Evolutionary conservation across 305 asterid species (phyloP), one percentile per base, ranked within the genome.

Genomic region (Fraxinus velutina): DNA sequence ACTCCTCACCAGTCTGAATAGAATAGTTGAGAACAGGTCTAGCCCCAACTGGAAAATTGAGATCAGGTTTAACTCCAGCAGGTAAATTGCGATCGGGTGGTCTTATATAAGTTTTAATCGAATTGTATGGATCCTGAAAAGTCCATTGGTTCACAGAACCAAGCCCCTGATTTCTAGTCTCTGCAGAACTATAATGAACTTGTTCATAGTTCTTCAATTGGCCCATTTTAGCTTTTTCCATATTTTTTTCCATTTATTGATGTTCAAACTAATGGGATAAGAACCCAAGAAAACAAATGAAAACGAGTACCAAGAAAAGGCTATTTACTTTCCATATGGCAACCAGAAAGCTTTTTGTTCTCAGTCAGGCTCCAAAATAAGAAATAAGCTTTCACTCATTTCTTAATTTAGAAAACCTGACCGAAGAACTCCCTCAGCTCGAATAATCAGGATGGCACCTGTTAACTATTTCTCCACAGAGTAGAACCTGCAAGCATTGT

Each of bases 1-100:
- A 93, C 87, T 92, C 98, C 91, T 94, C 98, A 17, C 98, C 98
- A 7, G 97, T 94, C 87, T 94, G 98, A 76, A 93, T 92, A 84
- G 98, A 94, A 82, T 85, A 94, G 84, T 94, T 92, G 77, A 85
- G 89, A 86, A 92, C 96, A 80, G 97, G 96, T 81, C 92, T 90
- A 77, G 91, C 85, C 77, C 87, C 93, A 82, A 84, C 87, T 78
- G 89, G 84, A 37, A 77, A 62, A 83, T 85, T 86, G 71, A 74
- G 78, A 84, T 90, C 94, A 37, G 97, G 94, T 81, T 90, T 90
- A 78, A 91, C 84, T 79, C 87, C 93, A 83, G 84, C 88, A 74
- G 89, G 83, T 36, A 76, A 68, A 84, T 83, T 86, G 64, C 64
- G 77, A 84, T 90, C 92, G 1, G 92, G 87, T 3, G 96, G 93